These are phyloP conservation scores for Echeveria elegans DNA, from an alignment of 164 flowering plant genomes.

Conservation along the genomic window DNA sequence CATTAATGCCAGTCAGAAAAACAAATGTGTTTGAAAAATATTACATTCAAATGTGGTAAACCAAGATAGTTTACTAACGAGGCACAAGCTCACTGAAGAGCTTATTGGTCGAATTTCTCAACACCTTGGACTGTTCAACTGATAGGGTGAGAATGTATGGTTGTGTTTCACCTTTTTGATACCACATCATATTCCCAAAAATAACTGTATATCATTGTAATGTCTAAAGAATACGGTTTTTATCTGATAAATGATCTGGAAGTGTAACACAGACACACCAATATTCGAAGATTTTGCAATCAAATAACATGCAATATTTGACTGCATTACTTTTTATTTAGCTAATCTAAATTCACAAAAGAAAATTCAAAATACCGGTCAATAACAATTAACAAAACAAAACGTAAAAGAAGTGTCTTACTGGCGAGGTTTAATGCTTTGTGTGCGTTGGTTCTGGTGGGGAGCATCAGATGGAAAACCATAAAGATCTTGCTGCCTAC, in stretches of 20 bases:
- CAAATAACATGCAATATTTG: background rate
- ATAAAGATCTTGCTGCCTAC: conserved; percentile 90
- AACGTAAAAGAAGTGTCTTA: conserved; percentile 22
- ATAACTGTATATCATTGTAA: too few relatives aligned
- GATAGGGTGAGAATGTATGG: too few relatives aligned
- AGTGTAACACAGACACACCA: background rate
- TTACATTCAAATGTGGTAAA: background rate
- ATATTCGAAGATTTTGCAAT: too few relatives aligned
- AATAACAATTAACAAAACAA: background rate
- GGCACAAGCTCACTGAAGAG: too few relatives aligned
- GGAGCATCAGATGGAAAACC: conserved; percentile 67
- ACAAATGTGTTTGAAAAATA: background rate
- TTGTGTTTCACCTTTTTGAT: too few relatives aligned
- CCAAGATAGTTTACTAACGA: background rate
- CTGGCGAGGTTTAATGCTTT: conserved; percentile 63
- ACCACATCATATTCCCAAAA: too few relatives aligned
- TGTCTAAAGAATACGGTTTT: too few relatives aligned
- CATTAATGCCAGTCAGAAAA: background rate
- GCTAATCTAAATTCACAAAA: too few relatives aligned
- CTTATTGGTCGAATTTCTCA: too few relatives aligned
- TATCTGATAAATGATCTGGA: too few relatives aligned
- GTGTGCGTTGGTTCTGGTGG: conserved; percentile 52
- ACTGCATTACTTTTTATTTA: background rate
- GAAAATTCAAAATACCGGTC: background rate
- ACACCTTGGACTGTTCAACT: too few relatives aligned